A percentile compares a stretch with the other conserved stretches of the same genome.
Evolutionary conservation across 2,329 filamentous ascomycete genomes (phyloP).

Genomic region (Botrytis byssoidea): DNA sequence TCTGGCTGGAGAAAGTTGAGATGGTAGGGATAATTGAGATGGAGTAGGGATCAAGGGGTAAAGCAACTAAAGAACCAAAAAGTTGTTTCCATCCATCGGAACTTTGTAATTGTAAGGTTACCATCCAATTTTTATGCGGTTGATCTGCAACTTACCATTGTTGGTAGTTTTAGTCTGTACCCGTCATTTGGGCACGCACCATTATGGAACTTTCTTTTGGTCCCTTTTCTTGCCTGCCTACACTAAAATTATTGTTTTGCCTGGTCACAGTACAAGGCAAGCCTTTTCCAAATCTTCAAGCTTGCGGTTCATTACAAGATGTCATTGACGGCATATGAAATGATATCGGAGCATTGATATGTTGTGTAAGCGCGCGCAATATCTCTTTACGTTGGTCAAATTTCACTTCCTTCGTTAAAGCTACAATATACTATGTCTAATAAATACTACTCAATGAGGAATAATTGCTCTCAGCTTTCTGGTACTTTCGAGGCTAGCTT

Average conservation of each 20-base stretch:
- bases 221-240: constrained; percentile 14
- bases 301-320: background rate
- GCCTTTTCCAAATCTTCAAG: background rate
- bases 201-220: background rate
- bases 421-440: background rate
- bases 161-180: constrained; percentile 1
- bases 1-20: constrained; percentile 14
- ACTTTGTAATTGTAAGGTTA: background rate
- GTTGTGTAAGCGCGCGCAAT: constrained; percentile 21
- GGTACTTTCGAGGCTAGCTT: background rate
- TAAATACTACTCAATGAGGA: background rate
- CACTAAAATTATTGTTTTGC: background rate
- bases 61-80: constrained; percentile 1
- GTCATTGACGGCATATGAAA: background rate
- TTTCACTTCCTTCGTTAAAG: background rate
- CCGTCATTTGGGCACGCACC: background rate
- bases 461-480: background rate
- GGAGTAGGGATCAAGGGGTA: constrained; percentile 15
- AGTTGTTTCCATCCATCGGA: constrained; percentile 13
- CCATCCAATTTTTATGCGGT: background rate
- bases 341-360: background rate
- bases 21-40: constrained; percentile 10
- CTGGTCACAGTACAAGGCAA: constrained; percentile 4
- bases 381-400: background rate
- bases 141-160: background rate